Percentiles rank a stretch among this genome's conserved stretches.
Evolutionary conservation across 441 rosid genomes (phyloP).

Genomic region (Jatropha podagrica): DNA sequence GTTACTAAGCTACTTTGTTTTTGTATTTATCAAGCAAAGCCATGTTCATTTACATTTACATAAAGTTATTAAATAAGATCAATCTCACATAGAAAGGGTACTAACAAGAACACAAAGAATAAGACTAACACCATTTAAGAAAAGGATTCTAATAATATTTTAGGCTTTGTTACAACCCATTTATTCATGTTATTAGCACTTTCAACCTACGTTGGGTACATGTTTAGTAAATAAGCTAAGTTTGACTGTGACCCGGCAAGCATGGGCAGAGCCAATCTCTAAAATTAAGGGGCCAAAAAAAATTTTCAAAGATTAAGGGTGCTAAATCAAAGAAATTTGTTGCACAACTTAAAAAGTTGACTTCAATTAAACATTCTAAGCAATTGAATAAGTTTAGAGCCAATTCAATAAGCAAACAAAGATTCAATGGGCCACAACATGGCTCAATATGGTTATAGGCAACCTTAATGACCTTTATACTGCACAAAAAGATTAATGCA

Average conservation of each 20-base stretch:
- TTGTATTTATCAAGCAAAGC: neutral
- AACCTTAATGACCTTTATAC: neutral
- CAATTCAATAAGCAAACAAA: neutral
- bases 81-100: neutral
- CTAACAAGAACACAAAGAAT: neutral
- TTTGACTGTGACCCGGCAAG: neutral
- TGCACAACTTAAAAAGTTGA: no score
- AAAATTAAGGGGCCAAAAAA: no score
- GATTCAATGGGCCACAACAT: neutral
- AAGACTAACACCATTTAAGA: neutral
- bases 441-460: neutral
- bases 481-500: slow-evolving; percentile 17
- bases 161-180: neutral
- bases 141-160: neutral
- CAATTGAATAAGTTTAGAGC: neutral
- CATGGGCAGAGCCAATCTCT: no score
- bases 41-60: neutral
- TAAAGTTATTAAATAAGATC: neutral
- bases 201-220: neutral
- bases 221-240: neutral
- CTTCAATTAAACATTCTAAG: neutral
- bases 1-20: neutral
- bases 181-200: no score
- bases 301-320: no score
- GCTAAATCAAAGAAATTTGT: no score